phyloP scores from a whole-genome alignment of 1,139 yeast genomes.

The Candida sojae region DNA sequence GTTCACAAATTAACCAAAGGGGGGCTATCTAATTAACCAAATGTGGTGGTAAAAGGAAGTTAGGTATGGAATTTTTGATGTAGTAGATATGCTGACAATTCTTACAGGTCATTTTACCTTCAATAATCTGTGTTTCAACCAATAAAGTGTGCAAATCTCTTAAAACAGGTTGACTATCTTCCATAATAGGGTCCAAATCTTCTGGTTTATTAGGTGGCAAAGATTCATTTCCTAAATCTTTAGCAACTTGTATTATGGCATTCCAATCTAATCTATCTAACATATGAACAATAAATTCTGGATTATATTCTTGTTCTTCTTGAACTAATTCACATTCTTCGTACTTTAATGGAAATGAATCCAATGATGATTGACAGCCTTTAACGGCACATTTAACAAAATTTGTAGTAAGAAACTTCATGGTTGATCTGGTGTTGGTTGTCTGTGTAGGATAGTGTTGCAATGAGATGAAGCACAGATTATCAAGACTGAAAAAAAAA shows the following conservation, averaged over 20 bases:
- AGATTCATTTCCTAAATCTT: constrained; percentile 67
- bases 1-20: too few species aligned
- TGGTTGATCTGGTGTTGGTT: constrained; percentile 20
- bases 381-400: constrained; percentile 93
- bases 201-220: constrained; percentile 71
- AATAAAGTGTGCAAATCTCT: constrained; percentile 76
- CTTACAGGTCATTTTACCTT: constrained; percentile 87
- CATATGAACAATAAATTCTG: constrained; percentile 76
- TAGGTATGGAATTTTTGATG: constrained; percentile 92
- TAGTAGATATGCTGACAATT: constrained; percentile 86
- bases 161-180: constrained; percentile 63
- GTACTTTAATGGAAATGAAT: constrained; percentile 80
- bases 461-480: constrained; percentile 1
- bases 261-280: constrained; percentile 86
- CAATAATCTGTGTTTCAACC: constrained; percentile 80
- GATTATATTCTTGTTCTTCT: constrained; percentile 80
- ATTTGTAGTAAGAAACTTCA: constrained; percentile 94
- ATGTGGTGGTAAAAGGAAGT: constrained; percentile 93
- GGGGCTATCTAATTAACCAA: constrained; percentile 26
- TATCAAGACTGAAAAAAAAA: constrained; percentile 1
- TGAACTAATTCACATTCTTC: constrained; percentile 72
- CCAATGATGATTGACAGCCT: constrained; percentile 70
- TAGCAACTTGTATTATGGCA: constrained; percentile 76
- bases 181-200: constrained; percentile 51
- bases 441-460: background rate